These are phyloP conservation scores for Trichoderma sp. DNA, from an alignment of 2,329 filamentous ascomycete genomes.

Conservation along the genomic window DNA sequence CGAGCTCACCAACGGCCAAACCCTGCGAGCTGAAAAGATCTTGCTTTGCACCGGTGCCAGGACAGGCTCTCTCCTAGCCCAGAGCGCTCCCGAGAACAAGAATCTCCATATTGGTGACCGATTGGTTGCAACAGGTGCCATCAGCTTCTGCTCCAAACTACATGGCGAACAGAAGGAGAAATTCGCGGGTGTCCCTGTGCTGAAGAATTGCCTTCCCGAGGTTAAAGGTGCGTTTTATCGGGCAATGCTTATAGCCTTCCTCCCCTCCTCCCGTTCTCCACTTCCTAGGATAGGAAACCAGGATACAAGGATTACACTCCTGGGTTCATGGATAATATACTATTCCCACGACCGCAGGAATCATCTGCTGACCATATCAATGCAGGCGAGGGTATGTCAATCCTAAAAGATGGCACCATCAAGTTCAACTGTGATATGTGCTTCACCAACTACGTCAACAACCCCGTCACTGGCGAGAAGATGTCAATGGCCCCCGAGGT, in stretches of 20 bases:
- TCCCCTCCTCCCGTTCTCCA: constrained; percentile 1
- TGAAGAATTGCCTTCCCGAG: constrained; percentile 50
- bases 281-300: not conserved
- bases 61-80: constrained; percentile 57
- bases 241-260: not conserved
- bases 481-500: constrained; percentile 56
- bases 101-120: constrained; percentile 57
- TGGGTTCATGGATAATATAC: not conserved
- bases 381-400: constrained; percentile 49
- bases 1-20: constrained; percentile 49
- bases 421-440: constrained; percentile 66
- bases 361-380: constrained; percentile 20
- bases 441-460: constrained; percentile 57
- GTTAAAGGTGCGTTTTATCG: constrained; percentile 46
- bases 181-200: constrained; percentile 57
- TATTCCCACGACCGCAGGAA: not conserved
- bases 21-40: constrained; percentile 55
- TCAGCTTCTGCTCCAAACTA: constrained; percentile 48
- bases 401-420: constrained; percentile 53
- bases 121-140: constrained; percentile 60
- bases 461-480: constrained; percentile 51
- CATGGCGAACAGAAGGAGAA: constrained; percentile 50
- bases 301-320: constrained; percentile 19
- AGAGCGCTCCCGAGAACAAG: constrained; percentile 52
- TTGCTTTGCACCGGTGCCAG: constrained; percentile 61